A percentile compares a stretch with the other conserved stretches of the same genome.
These are phyloP conservation scores for Scutellaria galericulata DNA, from an alignment of 257 asterid species.

Conservation along the genomic window DNA sequence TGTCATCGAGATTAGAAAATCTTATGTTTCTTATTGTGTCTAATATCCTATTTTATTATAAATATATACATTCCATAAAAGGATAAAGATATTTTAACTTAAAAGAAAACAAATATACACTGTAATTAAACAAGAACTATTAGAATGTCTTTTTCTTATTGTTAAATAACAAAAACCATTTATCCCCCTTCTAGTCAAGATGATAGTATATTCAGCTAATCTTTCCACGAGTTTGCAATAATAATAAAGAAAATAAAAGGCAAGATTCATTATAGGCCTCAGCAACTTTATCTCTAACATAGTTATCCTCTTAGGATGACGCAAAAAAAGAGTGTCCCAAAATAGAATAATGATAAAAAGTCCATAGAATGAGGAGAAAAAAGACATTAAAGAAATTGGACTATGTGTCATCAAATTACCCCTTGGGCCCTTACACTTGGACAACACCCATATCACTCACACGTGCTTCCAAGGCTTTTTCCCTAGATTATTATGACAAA, in stretches of 20 bases:
- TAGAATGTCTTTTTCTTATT: too few species aligned
- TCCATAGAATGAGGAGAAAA: conserved; percentile 42
- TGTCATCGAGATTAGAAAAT: too few species aligned
- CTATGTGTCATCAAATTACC: conserved; percentile 45
- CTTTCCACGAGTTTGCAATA: background rate
- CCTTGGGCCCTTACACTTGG: conserved; percentile 43
- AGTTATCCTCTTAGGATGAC: conserved; percentile 37
- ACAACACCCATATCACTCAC: conserved; percentile 19
- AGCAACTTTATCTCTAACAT: conserved; percentile 43
- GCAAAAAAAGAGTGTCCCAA: conserved; percentile 30
- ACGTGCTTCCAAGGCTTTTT: conserved; percentile 21
- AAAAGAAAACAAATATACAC: too few species aligned
- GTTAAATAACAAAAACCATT: too few species aligned
- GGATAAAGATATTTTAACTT: too few species aligned
- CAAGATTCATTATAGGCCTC: conserved; percentile 43
- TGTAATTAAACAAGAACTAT: too few species aligned
- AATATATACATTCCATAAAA: too few species aligned
- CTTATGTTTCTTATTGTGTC: too few species aligned
- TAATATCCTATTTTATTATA: too few species aligned
- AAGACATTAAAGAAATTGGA: conserved; percentile 40
- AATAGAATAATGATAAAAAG: conserved; percentile 35
- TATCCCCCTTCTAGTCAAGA: too few species aligned
- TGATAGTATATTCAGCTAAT: background rate
- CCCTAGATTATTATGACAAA: conserved; percentile 24
- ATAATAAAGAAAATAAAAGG: background rate